phyloP scores from a whole-genome alignment of 2,329 filamentous ascomycete genomes.

The Sarocladiaceae sp. region DNA sequence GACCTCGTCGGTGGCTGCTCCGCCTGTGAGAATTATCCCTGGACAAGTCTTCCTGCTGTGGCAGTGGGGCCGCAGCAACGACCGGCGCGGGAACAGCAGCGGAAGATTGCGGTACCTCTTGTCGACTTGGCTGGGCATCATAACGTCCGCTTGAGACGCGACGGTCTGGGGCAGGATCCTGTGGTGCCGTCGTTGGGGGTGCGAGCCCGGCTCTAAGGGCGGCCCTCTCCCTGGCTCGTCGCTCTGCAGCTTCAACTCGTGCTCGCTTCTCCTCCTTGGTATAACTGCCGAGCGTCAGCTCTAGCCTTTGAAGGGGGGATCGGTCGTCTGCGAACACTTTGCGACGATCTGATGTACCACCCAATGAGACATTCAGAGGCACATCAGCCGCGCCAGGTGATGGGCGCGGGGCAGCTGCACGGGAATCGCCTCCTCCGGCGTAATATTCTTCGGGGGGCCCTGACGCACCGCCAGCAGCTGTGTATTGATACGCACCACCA shows the following conservation, averaged over 20 bases:
- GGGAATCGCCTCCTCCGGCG: not conserved
- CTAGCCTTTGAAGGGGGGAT: constrained; percentile 88
- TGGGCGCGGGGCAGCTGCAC: not conserved
- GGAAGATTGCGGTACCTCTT: not conserved
- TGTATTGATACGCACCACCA: constrained; percentile 20
- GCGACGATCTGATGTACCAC: constrained; percentile 34
- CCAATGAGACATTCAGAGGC: constrained; percentile 4
- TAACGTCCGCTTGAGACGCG: not conserved
- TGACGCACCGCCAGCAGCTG: constrained; percentile 1
- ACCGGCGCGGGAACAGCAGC: not conserved
- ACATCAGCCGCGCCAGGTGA: not conserved
- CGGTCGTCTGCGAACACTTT: constrained; percentile 69
- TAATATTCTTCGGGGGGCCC: not conserved
- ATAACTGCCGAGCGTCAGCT: constrained; percentile 83
- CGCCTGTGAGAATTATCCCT: not conserved
- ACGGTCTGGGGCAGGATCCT: not conserved
- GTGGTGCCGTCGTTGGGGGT: not conserved
- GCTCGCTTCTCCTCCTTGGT: constrained; percentile 94
- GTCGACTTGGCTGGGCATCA: not conserved
- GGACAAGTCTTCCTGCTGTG: not conserved
- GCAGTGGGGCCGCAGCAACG: not conserved
- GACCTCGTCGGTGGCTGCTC: constrained; percentile 1
- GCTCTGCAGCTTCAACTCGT: constrained; percentile 75
- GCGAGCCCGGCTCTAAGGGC: constrained; percentile 28
- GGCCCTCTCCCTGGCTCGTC: constrained; percentile 58